Evolutionary conservation across 805 yeast species (phyloP).

Genomic region (Myxozyma melibiosi): DNA sequence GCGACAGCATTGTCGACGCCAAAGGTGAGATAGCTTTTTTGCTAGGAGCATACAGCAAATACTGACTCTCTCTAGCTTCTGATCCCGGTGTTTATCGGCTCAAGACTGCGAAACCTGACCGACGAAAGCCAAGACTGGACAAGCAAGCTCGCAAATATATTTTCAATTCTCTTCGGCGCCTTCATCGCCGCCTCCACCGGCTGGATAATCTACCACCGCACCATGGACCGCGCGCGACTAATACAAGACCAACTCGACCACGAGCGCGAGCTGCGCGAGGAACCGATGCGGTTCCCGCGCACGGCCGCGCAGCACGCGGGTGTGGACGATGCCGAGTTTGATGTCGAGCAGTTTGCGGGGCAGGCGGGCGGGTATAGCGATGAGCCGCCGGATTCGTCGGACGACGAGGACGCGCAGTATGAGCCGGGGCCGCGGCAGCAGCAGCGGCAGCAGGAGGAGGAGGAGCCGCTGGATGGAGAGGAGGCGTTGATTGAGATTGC

Average conservation of each 20-base stretch:
- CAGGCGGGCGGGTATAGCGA: too few species aligned
- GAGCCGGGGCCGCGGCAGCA: too few species aligned
- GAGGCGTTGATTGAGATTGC: too few species aligned
- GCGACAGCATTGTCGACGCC: constrained; percentile 83
- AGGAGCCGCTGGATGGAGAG: too few species aligned
- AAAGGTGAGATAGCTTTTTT: constrained; percentile 39
- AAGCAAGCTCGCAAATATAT: constrained; percentile 22
- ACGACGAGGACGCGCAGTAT: too few species aligned
- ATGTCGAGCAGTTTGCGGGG: constrained; percentile 3
- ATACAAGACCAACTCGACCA: constrained; percentile 14
- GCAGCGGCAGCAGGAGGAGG: too few species aligned
- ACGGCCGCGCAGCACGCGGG: neutral
- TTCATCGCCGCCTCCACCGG: constrained; percentile 26
- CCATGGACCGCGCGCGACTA: constrained; percentile 21
- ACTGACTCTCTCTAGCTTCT: constrained; percentile 10
- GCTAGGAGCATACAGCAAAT: too few species aligned
- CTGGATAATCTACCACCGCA: constrained; percentile 29
- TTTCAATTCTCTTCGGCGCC: constrained; percentile 22
- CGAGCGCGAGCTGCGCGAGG: constrained; percentile 12
- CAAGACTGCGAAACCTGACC: constrained; percentile 26
- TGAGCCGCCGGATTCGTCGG: too few species aligned
- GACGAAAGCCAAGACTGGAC: constrained; percentile 24
- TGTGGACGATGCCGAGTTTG: neutral
- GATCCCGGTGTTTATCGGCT: constrained; percentile 32
- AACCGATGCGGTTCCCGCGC: constrained; percentile 13